These are phyloP conservation scores for Collybia sp. DNA, from an alignment of 768 basidiomycete species.

Conservation along the genomic window DNA sequence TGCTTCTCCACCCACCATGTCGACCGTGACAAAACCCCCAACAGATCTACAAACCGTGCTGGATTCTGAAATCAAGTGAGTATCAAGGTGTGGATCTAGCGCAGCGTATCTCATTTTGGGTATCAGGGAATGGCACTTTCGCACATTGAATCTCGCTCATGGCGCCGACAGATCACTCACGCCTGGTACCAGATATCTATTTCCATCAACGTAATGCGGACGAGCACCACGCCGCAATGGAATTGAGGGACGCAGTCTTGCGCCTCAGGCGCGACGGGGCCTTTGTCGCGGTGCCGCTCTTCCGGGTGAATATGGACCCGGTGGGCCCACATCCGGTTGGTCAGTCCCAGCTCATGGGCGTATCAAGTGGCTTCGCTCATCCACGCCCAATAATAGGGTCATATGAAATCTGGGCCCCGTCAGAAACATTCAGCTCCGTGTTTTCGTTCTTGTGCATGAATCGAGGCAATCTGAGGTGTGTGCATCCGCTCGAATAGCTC, in stretches of 20 bases:
- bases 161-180: background rate
- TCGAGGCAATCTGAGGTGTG: conserved; percentile 62
- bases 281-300: conserved; percentile 75
- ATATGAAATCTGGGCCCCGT: conserved; percentile 78
- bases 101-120: background rate
- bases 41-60: conserved; percentile 56
- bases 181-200: conserved; percentile 57
- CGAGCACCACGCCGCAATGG: conserved; percentile 60
- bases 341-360: conserved; percentile 21
- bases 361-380: background rate
- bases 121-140: conserved; percentile 75
- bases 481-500: background rate
- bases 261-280: conserved; percentile 69
- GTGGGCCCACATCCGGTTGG: conserved; percentile 77
- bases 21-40: conserved; percentile 8
- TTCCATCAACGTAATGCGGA: conserved; percentile 64
- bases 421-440: conserved; percentile 69
- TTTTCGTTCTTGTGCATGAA: conserved; percentile 73
- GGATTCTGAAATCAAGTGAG: conserved; percentile 59
- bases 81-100: background rate
- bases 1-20: background rate
- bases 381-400: conserved; percentile 44
- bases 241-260: conserved; percentile 68
- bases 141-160: conserved; percentile 31
- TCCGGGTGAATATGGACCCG: conserved; percentile 63